phyloP scores from a whole-genome alignment of 2,329 filamentous ascomycete species.

The Ambrosiella xylebori region DNA sequence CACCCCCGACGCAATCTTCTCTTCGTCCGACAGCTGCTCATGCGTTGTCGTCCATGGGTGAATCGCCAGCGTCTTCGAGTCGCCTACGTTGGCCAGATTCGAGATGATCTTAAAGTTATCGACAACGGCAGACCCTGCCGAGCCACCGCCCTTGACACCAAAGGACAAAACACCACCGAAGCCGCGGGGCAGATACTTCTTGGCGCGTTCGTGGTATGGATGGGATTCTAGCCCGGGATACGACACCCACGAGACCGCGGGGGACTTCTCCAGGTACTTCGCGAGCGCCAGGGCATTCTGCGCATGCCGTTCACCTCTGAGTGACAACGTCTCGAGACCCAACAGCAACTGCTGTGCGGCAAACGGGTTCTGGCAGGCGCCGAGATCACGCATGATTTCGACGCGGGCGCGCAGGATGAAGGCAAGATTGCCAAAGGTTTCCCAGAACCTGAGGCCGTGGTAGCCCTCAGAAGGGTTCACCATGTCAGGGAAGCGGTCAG shows the following conservation, averaged over 20 bases:
- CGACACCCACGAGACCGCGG: constrained; percentile 79
- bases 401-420: constrained; percentile 78
- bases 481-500: constrained; percentile 78
- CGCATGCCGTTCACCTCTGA: constrained; percentile 75
- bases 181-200: constrained; percentile 71
- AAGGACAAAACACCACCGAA: constrained; percentile 87
- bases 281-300: constrained; percentile 68
- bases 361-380: constrained; percentile 71
- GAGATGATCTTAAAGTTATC: constrained; percentile 91
- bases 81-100: constrained; percentile 89
- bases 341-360: constrained; percentile 82
- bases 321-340: constrained; percentile 74
- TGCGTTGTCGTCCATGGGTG: constrained; percentile 94
- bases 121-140: constrained; percentile 73
- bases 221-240: constrained; percentile 82
- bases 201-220: constrained; percentile 59
- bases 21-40: constrained; percentile 72
- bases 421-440: constrained; percentile 68
- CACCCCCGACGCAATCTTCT: constrained; percentile 65
- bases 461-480: constrained; percentile 76
- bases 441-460: constrained; percentile 87
- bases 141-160: constrained; percentile 74
- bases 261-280: constrained; percentile 64
- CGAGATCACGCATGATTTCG: constrained; percentile 78
- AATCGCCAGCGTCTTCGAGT: constrained; percentile 87